These are phyloP conservation scores for Eragrostis curvula DNA, from an alignment of 176 grass and related monocot species.

Conservation along the genomic window DNA sequence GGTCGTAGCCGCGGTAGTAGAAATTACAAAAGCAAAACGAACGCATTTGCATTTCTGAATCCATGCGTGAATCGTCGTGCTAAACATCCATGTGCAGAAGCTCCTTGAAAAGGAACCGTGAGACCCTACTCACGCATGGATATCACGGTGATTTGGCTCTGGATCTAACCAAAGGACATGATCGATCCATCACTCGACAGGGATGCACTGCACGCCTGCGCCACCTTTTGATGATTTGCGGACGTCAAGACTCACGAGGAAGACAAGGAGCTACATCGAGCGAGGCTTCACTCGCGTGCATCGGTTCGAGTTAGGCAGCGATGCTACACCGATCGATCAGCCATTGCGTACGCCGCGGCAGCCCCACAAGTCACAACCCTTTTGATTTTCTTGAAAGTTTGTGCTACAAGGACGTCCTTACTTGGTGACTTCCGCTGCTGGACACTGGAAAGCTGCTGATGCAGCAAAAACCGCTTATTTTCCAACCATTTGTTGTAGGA, in stretches of 20 bases:
- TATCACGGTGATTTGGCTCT: no score
- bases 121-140: not conserved
- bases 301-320: not conserved
- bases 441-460: not conserved
- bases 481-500: not conserved
- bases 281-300: not conserved
- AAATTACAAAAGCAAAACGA: not conserved
- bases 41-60: not conserved
- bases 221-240: not conserved
- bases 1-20: not conserved
- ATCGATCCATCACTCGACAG: not conserved
- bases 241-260: not conserved
- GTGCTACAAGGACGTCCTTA: not conserved
- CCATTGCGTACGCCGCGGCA: not conserved
- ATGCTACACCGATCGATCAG: not conserved
- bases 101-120: not conserved
- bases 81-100: not conserved
- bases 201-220: not conserved
- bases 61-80: not conserved
- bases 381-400: not conserved
- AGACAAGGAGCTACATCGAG: not conserved
- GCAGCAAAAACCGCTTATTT: not conserved
- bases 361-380: not conserved
- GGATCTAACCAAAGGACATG: no score
- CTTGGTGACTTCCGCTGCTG: not conserved